A percentile compares a stretch with the other conserved stretches of the same genome.
These are phyloP conservation scores for Aristolochia contorta DNA, from an alignment of 164 flowering plant species.

Conservation along the genomic window DNA sequence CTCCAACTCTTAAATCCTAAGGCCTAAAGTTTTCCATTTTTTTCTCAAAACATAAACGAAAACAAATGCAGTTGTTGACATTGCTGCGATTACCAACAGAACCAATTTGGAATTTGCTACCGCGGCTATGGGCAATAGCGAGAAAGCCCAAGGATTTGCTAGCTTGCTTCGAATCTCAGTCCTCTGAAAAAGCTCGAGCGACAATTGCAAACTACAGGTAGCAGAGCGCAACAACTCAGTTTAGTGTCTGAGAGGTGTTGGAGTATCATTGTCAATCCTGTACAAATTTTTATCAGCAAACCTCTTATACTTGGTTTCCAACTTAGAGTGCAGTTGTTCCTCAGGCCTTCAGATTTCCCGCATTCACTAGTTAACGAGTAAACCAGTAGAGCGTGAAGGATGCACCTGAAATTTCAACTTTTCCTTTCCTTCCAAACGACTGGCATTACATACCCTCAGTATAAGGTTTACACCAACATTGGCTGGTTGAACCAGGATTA, in stretches of 20 bases:
- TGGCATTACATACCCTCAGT: background rate
- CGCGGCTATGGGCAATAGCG: constrained; percentile 4
- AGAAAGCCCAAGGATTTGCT: too few relatives aligned
- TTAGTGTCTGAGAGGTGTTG: too few relatives aligned
- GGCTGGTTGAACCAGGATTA: background rate
- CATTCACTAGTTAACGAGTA: too few relatives aligned
- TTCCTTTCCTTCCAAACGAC: background rate
- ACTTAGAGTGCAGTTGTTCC: too few relatives aligned
- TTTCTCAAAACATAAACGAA: constrained; percentile 35
- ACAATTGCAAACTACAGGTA: background rate
- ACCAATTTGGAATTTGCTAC: constrained; percentile 20
- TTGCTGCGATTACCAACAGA: constrained; percentile 26
- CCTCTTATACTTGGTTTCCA: too few relatives aligned
- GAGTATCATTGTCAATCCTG: too few relatives aligned
- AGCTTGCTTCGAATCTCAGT: too few relatives aligned
- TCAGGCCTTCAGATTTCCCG: too few relatives aligned
- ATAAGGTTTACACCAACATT: background rate
- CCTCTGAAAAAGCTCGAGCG: too few relatives aligned
- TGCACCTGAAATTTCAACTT: background rate
- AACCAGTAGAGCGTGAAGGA: too few relatives aligned
- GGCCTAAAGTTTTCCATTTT: constrained; percentile 20
- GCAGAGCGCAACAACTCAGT: background rate
- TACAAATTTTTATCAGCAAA: too few relatives aligned
- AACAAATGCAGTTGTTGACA: constrained; percentile 35
- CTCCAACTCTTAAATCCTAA: constrained; percentile 42